Evolutionary conservation across 2,329 filamentous ascomycete species (phyloP).

Genomic region (Monosporascus sp.): DNA sequence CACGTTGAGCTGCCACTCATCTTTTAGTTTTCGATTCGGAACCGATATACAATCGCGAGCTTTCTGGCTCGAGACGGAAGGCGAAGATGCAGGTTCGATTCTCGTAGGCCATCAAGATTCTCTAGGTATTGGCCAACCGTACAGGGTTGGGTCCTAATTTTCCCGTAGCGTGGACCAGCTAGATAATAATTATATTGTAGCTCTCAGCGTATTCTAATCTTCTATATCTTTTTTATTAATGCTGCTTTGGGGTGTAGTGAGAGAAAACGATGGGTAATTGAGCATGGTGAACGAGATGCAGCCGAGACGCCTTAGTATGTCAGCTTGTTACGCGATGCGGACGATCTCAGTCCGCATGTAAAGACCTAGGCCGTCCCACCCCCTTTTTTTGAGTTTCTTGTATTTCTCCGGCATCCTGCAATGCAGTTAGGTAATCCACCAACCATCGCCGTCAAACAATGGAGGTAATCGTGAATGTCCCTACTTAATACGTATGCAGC

Average conservation of each 20-base stretch:
- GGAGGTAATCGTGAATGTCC: too few relatives aligned
- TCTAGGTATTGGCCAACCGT: not conserved
- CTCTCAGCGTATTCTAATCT: not conserved
- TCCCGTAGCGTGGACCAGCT: not conserved
- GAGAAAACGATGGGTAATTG: not conserved
- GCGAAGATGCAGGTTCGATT: not conserved
- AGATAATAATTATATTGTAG: not conserved
- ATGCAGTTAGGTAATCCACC: too few relatives aligned
- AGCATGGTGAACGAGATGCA: too few relatives aligned
- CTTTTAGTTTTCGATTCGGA: constrained; percentile 21
- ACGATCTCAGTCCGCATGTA: too few relatives aligned
- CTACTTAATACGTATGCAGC: too few relatives aligned
- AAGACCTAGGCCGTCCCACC: too few relatives aligned
- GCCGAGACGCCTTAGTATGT: too few relatives aligned
- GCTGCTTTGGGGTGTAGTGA: not conserved
- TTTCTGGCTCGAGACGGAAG: not conserved
- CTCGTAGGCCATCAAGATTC: not conserved
- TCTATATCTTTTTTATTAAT: not conserved
- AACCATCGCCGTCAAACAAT: too few relatives aligned
- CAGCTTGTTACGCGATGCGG: too few relatives aligned
- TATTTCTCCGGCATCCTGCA: too few relatives aligned
- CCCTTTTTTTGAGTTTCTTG: too few relatives aligned
- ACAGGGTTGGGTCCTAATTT: not conserved
- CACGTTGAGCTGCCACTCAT: constrained; percentile 22
- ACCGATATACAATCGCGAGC: not conserved